Base-by-base conservation (phyloP, 768 basidiomycete species). In the Panaeolus cyanescens region DNA sequence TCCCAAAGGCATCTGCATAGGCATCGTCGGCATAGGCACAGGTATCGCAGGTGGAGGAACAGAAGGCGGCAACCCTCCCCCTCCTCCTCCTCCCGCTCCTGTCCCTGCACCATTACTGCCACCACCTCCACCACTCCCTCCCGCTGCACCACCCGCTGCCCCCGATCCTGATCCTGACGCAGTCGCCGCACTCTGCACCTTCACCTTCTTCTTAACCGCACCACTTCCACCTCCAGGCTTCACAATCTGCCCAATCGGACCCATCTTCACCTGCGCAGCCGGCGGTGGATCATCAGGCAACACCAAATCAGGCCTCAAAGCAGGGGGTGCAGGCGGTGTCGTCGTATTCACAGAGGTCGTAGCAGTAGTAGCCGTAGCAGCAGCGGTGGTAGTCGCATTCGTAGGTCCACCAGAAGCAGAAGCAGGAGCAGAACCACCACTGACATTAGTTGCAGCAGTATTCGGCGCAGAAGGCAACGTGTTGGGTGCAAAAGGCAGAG, bases 241-340 rank as follows among this genome's bases (percentile, higher is more conserved):
- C 68, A 86, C 66, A 61, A 93, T 84, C 71, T 93, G 91, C 6
- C 92, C 92, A 17, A 93, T 74, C 0, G 92, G 93, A 0, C 91
- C 91, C 66, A 93, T 84, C 77, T 91, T 93, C 45, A 82, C 75
- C 65, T 91, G 90, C 3, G 77, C 70, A 10, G 83, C 68, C 33
- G 75, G 76, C 0, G 90, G 87, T 2, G 74, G 33, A 65, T 94
- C 92, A 78, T 94, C 92, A 8, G 82, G 80, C 4, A 93, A 78
- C 4, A 79, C 70, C 15, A 84, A 60, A 32, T 72, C 69, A 13
- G 70, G 67, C 10, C 58, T 57, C 25, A 65, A 62, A 1, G 40
- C 40, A 59, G 66, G 62, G 56, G 66, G 64, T 32, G 56, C 31
- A 54, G 59, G 22, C 34, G 65, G 63, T n/a, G n/a, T n/a, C n/a